Conservation (phyloP, 805 yeast genomes). For the Cyberlindnera maritima region DNA sequence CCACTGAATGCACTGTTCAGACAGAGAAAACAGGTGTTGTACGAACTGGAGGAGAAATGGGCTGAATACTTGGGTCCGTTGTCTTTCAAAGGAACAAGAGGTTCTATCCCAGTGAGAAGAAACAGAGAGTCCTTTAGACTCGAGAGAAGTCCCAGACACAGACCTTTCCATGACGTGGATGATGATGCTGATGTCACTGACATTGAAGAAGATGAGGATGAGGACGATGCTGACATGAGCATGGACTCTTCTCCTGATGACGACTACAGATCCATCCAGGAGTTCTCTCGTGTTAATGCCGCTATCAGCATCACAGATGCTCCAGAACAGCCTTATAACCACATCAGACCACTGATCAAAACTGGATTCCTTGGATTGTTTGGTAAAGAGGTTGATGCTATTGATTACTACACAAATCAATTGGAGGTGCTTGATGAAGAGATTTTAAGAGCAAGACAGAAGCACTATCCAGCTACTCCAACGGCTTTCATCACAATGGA, state of each 20-base stretch:
- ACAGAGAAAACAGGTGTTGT: conserved; percentile 51
- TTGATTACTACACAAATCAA: conserved; percentile 68
- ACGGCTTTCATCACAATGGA: conserved; percentile 95
- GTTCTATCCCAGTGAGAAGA: conserved; percentile 24
- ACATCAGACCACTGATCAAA: conserved; percentile 59
- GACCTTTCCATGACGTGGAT: conserved; percentile 13
- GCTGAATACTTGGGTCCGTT: conserved; percentile 56
- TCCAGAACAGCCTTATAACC: conserved; percentile 24
- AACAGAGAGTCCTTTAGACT: conserved; percentile 25
- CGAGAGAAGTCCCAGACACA: conserved; percentile 19
- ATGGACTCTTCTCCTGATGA: conserved; percentile 13
- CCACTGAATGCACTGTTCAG: conserved; percentile 63
- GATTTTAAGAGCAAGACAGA: conserved; percentile 59
- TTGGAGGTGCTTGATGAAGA: conserved; percentile 68
- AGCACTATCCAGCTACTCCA: conserved; percentile 78
- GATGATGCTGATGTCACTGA: conserved; percentile 9
- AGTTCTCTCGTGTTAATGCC: conserved; percentile 20
- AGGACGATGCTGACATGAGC: conserved; percentile 5
- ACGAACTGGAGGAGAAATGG: conserved; percentile 68
- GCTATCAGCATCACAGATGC: conserved; percentile 17
- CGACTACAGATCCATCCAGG: conserved; percentile 23
- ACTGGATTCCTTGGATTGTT: conserved; percentile 59
- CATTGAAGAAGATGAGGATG: conserved; percentile 12
- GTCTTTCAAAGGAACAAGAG: conserved; percentile 18
- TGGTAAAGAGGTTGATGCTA: conserved; percentile 78